Evolutionary conservation across 2,329 filamentous ascomycete species (phyloP), one percentile per base, ranked within the genome.

Genomic region (Aspergillus pseudonomiae): DNA sequence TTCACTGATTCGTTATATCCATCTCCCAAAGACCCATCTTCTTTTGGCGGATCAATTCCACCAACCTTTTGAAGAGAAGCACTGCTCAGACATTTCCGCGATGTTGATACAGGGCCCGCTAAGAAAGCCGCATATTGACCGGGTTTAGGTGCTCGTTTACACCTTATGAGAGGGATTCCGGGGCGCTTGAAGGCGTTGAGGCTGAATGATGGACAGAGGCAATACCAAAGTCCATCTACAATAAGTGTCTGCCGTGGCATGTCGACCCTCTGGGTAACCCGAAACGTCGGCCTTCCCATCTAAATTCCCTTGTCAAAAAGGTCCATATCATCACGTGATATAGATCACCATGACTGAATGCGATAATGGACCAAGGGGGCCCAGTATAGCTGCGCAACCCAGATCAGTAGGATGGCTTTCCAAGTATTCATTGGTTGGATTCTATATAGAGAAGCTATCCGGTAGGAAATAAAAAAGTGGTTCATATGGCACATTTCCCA

Each of bases 201-300:
- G 16, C 63, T 68, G 41, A 78, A 77, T 16, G 76, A 77, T 52
- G 78, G 78, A 69, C 78, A 78, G 39, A 81, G 69, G 63, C 74
- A 79, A 63, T 75, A 75, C 78, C 78, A 81, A 56, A 81, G 69
- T 41, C 75, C 78, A 68, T 80, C 78, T 36, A 78, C 65, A 53
- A 75, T 66, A 32, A 77, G 63, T 46, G 67, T 65, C 65, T 61
- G 70, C 60, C 66, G 71, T 60, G 75, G 71, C 79, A 81, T 80
- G 50, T 68, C 68, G 69, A 65, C 62, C 64, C 60, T 63, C 65
- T 65, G 54, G 41, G 55, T 50, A 57, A 59, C 53, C 57, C 61
- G 34, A 57, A 16, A 26, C 41, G 21, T 54, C 45, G 12, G 32
- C 34, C 24, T 56, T 30, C 46, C 36, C 14, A 34, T 12, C 16